phyloP scores from a whole-genome alignment of 2,329 filamentous ascomycete genomes.

The Pezicula radicicola region DNA sequence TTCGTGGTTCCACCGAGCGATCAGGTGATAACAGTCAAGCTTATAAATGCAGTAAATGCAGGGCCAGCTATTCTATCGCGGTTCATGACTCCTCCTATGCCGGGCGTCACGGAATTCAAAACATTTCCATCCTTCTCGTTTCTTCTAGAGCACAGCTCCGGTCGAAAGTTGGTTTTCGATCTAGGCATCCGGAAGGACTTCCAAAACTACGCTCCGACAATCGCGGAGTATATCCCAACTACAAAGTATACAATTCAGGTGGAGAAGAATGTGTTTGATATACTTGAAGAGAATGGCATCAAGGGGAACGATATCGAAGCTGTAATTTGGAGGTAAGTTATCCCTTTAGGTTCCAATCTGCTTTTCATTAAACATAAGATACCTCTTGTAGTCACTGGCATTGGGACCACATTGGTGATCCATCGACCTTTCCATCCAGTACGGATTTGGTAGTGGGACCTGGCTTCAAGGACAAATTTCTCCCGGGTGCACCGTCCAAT shows the following conservation, averaged over 20 bases:
- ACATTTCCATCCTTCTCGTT: conserved; percentile 7
- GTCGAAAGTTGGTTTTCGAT: conserved; percentile 24
- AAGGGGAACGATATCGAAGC: conserved; percentile 30
- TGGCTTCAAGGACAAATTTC: conserved; percentile 42
- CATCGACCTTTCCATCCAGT: no score
- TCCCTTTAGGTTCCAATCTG: not conserved
- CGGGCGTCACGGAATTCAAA: not conserved
- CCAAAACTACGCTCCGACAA: conserved; percentile 23
- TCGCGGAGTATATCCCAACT: conserved; percentile 15
- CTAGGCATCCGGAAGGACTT: conserved; percentile 29
- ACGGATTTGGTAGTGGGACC: conserved; percentile 41
- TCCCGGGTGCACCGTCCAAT: conserved; percentile 35
- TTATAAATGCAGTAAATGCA: no score
- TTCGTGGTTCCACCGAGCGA: no score
- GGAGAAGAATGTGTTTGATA: conserved; percentile 26
- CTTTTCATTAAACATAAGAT: no score
- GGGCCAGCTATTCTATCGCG: not conserved
- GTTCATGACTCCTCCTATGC: conserved; percentile 7
- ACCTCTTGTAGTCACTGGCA: no score
- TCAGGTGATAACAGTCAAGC: no score
- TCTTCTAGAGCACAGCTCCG: conserved; percentile 11
- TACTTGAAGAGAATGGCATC: conserved; percentile 31
- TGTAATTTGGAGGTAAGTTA: conserved; percentile 25
- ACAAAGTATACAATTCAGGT: conserved; percentile 21
- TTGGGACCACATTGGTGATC: no score